These are phyloP conservation scores for Trichoderma oligosporum DNA, from an alignment of 2,329 filamentous ascomycete species.

Conservation along the genomic window DNA sequence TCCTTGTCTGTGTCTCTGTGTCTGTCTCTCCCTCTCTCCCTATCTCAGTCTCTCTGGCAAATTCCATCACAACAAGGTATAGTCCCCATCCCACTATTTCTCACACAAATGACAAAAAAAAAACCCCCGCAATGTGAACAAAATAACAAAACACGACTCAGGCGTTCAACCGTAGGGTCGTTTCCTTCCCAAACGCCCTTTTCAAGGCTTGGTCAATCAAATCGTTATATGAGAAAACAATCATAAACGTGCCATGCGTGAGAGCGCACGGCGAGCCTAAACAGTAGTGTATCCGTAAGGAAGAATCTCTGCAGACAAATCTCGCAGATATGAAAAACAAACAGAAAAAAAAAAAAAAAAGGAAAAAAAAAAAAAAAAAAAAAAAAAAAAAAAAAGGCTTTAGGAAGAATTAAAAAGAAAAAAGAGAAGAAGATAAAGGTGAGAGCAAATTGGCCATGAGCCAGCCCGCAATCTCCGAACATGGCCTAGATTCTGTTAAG, in stretches of 20 bases:
- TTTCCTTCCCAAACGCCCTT: constrained; percentile 23
- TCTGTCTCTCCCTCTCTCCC: background rate
- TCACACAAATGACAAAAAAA: constrained; percentile 8
- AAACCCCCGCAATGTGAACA: too few relatives aligned
- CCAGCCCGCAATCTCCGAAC: background rate
- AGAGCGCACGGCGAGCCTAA: background rate
- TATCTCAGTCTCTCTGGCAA: background rate
- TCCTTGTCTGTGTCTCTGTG: background rate
- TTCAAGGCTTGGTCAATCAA: constrained; percentile 21
- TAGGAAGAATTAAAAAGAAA: background rate
- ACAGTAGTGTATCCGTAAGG: background rate
- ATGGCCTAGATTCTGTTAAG: background rate
- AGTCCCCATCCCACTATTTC: background rate
- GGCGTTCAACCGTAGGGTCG: constrained; percentile 1
- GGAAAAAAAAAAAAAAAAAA: too few relatives aligned
- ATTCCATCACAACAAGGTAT: constrained; percentile 3
- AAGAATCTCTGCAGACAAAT: too few relatives aligned
- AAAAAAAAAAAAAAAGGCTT: too few relatives aligned
- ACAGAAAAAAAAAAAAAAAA: background rate
- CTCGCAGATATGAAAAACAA: background rate
- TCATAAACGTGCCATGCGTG: background rate
- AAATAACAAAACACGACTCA: background rate
- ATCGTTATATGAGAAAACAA: constrained; percentile 4
- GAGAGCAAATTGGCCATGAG: background rate
- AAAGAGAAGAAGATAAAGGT: background rate